Evolutionary conservation across 139 green algal species (phyloP), one percentile per base, ranked within the genome.

Genomic region (Coelastrella sp.): DNA sequence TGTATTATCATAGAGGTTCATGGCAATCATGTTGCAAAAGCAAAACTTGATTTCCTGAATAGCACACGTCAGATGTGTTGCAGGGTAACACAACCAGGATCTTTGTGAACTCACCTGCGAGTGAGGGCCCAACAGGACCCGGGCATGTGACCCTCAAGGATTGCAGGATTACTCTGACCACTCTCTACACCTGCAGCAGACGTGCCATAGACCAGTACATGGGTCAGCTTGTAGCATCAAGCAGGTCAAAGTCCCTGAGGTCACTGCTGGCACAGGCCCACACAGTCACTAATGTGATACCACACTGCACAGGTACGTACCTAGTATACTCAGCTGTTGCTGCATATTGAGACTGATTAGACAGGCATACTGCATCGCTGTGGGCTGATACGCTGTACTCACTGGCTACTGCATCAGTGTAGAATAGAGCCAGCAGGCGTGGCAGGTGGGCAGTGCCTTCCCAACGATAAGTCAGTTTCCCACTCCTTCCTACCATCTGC

Each of bases 81-180:
- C 17, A 76, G 8, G 19, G 68, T 11, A 4, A 76, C 68, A 76
- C 24, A 19, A 11, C 19, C 17, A 76, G n/a, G 68, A 24, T 25
- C 10, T 27, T 24, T 7, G 68, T 11, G 7, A 8, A 10, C 68
- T 76, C 7, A 76, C 68, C 68, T 76, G 35, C 82, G 82, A 22
- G 82, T 87, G 9, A 87, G 61, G 7, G 82, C 82, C 82, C 82
- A 87, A 15, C 82, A 87, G n/a, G 82, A 87, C n/a, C 82, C 82
- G 7, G 82, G 82, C 82, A 87, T 61, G 82, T 78, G 82, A 24
- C 59, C 59, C 61, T 87, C 82, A 15, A 84, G 78, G 25, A 84
- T 66, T 35, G 78, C 78, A 25, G 35, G 35, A 58, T 57, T 80
- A 7, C 25, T 19, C 74, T 80, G 74, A 17, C 25, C 74, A 35